Evolutionary conservation across 2,329 filamentous ascomycete genomes (phyloP).

Genomic region (Stagonosporopsis vannaccii): DNA sequence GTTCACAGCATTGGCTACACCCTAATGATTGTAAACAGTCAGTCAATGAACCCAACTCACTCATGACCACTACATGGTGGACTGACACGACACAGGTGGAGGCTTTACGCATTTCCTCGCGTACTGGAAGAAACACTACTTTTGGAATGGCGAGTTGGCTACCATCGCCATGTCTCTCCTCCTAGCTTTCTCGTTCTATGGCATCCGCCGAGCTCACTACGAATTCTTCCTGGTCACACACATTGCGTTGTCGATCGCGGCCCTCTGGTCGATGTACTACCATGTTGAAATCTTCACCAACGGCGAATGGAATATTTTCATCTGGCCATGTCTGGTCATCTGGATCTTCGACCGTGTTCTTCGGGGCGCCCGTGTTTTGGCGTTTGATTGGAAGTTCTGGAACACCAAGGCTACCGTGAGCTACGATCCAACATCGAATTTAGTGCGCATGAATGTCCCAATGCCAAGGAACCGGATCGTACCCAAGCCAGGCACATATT

Average conservation of each 20-base stretch:
- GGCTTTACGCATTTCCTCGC: constrained; percentile 51
- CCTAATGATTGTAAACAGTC: constrained; percentile 50
- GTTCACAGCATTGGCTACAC: constrained; percentile 69
- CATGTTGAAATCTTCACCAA: constrained; percentile 61
- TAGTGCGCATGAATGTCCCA: constrained; percentile 57
- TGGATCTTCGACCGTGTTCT: constrained; percentile 61
- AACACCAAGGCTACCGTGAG: constrained; percentile 50
- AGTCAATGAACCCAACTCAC: constrained; percentile 7
- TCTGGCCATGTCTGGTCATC: constrained; percentile 59
- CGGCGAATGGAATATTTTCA: constrained; percentile 58
- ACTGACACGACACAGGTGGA: constrained; percentile 7
- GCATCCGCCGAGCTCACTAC: constrained; percentile 60
- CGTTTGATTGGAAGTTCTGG: constrained; percentile 52
- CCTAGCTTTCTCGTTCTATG: constrained; percentile 59
- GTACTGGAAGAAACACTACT: constrained; percentile 56
- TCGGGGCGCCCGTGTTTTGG: constrained; percentile 54
- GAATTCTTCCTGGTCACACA: constrained; percentile 53
- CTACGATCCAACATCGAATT: constrained; percentile 55
- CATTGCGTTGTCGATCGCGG: constrained; percentile 51
- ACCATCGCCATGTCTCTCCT: constrained; percentile 55
- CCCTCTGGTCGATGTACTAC: constrained; percentile 61
- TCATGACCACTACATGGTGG: neutral
- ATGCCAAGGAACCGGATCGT: constrained; percentile 44
- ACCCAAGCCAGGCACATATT: constrained; percentile 57
- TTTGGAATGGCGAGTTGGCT: constrained; percentile 58